Base-by-base conservation (phyloP, 768 basidiomycete species). In the Galerina sulciceps region DNA sequence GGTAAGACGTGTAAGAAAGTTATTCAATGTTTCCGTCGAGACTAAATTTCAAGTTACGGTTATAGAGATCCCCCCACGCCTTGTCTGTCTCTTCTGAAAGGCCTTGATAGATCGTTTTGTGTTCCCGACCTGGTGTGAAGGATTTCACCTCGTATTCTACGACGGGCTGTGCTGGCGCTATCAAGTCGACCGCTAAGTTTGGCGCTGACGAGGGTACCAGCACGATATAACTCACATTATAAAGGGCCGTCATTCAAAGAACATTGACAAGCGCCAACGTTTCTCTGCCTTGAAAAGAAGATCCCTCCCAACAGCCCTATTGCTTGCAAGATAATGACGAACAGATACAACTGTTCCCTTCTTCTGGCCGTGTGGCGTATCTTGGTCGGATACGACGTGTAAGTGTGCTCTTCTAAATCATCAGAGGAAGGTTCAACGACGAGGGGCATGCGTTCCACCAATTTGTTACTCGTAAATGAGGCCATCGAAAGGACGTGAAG, bases 51-150 rank as follows among this genome's bases (percentile, higher is more conserved):
- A 53, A 55, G 31, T 26, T n/a, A 60, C 58, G 43, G 26, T 61
- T 49, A 36, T 61, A 64, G 13, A 65, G 60, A 3, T 58, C 56
- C 45, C 48, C 60, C 63, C 63, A 64, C 17, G 63, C 63, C 4
- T 22, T 23, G 45, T 64, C 60, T 18, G 49, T 50, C 17, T 60
- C 62, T 15, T 59, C 56, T 4, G 55, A 53, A 14, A 57, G 17
- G 17, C 58, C 61, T 40, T 59, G 61, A 31, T 62, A 58, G 15
- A 61, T 58, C 3, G 63, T 59, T 41, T 64, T 64, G 18, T 55
- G 35, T 37, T 55, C 59, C 26, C 59, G 38, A 34, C 59, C 59
- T 10, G 53, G 15, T 2, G 59, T 60, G 31, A 60, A 60, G 9
- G 54, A 55, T 45, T 55, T 60, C 10, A 60, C 40, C 31, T 60